phyloP scores from a whole-genome alignment of 352 stramenopile genomes.

The Poterioochromonas sp. region DNA sequence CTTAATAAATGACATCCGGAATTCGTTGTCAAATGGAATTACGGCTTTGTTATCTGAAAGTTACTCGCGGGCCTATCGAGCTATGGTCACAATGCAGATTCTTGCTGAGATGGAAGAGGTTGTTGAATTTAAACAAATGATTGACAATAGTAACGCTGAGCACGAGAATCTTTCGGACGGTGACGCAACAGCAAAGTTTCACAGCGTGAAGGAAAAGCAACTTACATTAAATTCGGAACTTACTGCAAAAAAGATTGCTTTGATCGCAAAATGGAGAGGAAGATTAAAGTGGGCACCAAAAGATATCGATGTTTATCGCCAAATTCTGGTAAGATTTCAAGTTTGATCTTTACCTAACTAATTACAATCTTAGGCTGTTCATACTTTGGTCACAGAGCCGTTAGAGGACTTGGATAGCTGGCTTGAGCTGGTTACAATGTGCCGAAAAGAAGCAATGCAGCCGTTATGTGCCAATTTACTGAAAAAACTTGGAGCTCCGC shows the following conservation, averaged over 20 bases:
- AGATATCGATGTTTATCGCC: slow-evolving; percentile 31
- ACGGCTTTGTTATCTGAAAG: slow-evolving; percentile 89
- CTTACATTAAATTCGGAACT: background rate
- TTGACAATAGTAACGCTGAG: slow-evolving; percentile 29
- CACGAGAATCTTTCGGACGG: background rate
- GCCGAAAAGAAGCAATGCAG: slow-evolving; percentile 69
- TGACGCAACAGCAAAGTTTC: background rate
- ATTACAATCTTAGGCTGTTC: slow-evolving; percentile 20
- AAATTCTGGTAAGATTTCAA: slow-evolving; percentile 29
- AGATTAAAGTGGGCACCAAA: slow-evolving; percentile 47
- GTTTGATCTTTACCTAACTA: background rate
- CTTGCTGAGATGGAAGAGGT: slow-evolving; percentile 95
- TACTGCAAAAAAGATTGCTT: slow-evolving; percentile 63
- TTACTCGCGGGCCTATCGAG: slow-evolving; percentile 89
- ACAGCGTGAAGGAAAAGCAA: background rate
- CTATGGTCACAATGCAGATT: slow-evolving; percentile 91
- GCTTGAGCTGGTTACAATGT: slow-evolving; percentile 81
- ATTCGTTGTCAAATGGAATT: slow-evolving; percentile 48
- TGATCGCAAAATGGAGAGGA: slow-evolving; percentile 71
- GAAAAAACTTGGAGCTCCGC: slow-evolving; percentile 46
- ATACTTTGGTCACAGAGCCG: slow-evolving; percentile 42
- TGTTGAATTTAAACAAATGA: slow-evolving; percentile 49
- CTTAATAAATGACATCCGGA: background rate
- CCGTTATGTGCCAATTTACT: slow-evolving; percentile 71
- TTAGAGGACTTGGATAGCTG: slow-evolving; percentile 79